Base-by-base conservation (phyloP, 148 eudicot species). In the Salicornia ramosissima region DNA sequence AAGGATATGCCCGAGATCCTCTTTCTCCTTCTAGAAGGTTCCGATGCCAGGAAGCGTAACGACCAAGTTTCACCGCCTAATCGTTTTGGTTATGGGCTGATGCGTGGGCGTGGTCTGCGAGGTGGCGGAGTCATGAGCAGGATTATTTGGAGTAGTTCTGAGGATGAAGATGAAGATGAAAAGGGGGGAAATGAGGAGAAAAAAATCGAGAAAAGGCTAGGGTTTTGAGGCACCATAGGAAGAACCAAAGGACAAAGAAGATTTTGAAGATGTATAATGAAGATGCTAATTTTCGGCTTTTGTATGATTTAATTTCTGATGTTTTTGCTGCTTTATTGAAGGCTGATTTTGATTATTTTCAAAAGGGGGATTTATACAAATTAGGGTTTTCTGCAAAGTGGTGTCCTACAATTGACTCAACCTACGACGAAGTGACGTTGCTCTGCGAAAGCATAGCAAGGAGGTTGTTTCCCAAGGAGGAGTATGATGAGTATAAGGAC, bases 1-100 rank as follows among this genome's bases (percentile, higher is more conserved):
- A 77, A 77, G 72, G 80, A 77, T 39, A 51, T 77, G 4, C 80
- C 76, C 3, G 76, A 77, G 72, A 51, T 77, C 29, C 3, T 77
- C 29, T 77, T 66, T 43, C 67, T 68, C 22, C 18, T 77, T 12
- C 19, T 71, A 43, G 80, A n/a, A n/a, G 76, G 21, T 25, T 58
- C 30, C 50, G 49, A n/a, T 24, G 14, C 31, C 18, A 10, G 1
- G 0, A 77, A 71, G 76, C 3, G 2, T 2, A 54, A 54, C 3
- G 2, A 16, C n/a, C n/a, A n/a, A n/a, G n/a, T n/a, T n/a, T n/a
- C n/a, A n/a, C n/a, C n/a, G n/a, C n/a, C n/a, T n/a, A n/a, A n/a
- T n/a, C n/a, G n/a, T n/a, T n/a, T n/a, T n/a, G n/a, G n/a, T n/a
- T n/a, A n/a, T n/a, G n/a, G n/a, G n/a, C n/a, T n/a, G n/a, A n/a